Evolutionary conservation across 345 rosid genomes (phyloP).

Genomic region (Hypericum androsaemum): DNA sequence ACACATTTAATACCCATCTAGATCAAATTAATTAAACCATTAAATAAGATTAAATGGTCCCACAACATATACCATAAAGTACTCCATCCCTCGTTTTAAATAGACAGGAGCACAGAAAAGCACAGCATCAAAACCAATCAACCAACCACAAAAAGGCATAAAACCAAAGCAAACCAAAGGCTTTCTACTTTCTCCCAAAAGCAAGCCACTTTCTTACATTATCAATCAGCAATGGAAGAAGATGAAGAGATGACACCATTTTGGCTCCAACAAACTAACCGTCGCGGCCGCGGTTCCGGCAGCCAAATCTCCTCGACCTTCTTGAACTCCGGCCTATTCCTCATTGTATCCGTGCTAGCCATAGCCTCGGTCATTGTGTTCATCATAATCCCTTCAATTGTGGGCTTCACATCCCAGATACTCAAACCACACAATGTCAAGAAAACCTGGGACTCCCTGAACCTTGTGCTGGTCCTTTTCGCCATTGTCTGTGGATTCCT

Average conservation of each 20-base stretch:
- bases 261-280: conserved; percentile 48
- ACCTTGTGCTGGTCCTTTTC: conserved; percentile 59
- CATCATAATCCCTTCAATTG: conserved; percentile 39
- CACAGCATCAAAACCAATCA: background rate
- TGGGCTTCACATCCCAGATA: conserved; percentile 44
- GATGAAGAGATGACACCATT: conserved; percentile 52
- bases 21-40: no score
- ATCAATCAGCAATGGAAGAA: conserved; percentile 31
- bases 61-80: no score
- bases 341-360: conserved; percentile 18
- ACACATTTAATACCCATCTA: no score
- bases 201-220: background rate
- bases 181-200: conserved; percentile 5
- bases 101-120: no score
- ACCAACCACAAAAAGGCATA: no score
- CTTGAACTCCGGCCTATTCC: conserved; percentile 36
- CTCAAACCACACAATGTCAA: conserved; percentile 52
- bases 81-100: no score
- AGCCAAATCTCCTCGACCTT: conserved; percentile 28
- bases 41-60: no score
- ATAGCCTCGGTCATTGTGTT: conserved; percentile 26
- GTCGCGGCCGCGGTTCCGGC: conserved; percentile 25
- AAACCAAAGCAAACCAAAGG: no score
- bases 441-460: conserved; percentile 68
- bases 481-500: conserved; percentile 75